Evolutionary conservation across 495 filamentous ascomycete species (phyloP).

Genomic region (Poronia punctata): DNA sequence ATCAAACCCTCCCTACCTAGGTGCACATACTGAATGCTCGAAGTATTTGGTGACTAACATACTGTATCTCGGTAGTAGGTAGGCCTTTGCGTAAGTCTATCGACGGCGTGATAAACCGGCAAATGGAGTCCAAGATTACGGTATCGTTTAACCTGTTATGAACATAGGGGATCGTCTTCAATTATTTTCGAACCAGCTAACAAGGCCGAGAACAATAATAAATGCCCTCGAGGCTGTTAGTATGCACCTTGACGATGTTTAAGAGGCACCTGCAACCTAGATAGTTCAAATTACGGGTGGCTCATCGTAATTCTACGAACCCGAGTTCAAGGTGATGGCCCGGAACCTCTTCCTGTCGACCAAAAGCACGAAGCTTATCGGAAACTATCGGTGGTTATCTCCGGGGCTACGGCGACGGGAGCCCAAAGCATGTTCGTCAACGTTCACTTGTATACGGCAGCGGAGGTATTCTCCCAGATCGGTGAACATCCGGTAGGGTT

Average conservation of each 20-base stretch:
- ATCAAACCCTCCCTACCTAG: too few relatives aligned
- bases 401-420: slow-evolving; percentile 34
- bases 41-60: neutral
- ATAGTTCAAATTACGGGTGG: too few relatives aligned
- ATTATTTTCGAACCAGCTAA: slow-evolving; percentile 52
- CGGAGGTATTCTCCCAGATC: slow-evolving; percentile 34
- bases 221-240: slow-evolving; percentile 27
- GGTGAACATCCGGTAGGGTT: slow-evolving; percentile 31
- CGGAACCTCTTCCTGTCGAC: too few relatives aligned
- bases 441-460: slow-evolving; percentile 47
- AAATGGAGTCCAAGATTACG: neutral
- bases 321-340: too few relatives aligned
- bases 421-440: slow-evolving; percentile 33
- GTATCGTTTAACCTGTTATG: neutral
- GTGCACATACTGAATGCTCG: too few relatives aligned
- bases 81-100: slow-evolving; percentile 9
- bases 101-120: too few relatives aligned
- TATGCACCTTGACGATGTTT: too few relatives aligned
- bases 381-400: slow-evolving; percentile 49
- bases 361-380: slow-evolving; percentile 32
- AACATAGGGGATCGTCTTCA: slow-evolving; percentile 41
- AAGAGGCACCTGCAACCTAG: too few relatives aligned
- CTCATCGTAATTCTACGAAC: too few relatives aligned
- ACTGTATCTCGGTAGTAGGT: slow-evolving; percentile 5
- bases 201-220: slow-evolving; percentile 39